These are phyloP conservation scores for Stagonosporopsis chrysanthemi DNA, from an alignment of 2,329 filamentous ascomycete genomes.

Conservation along the genomic window DNA sequence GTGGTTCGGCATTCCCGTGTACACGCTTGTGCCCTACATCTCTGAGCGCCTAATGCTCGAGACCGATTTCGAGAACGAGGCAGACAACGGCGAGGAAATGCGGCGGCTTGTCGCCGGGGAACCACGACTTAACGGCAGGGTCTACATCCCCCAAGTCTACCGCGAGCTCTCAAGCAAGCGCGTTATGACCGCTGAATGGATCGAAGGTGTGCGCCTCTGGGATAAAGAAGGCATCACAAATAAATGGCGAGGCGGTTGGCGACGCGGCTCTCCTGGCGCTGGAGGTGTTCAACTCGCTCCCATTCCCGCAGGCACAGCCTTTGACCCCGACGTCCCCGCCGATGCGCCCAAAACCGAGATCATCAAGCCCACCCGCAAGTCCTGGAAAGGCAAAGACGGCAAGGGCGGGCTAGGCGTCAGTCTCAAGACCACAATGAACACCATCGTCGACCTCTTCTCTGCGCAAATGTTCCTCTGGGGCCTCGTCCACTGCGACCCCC, in stretches of 20 bases:
- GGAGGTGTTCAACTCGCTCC: conserved; percentile 69
- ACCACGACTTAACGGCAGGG: conserved; percentile 75
- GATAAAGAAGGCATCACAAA: conserved; percentile 83
- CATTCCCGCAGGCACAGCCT: conserved; percentile 44
- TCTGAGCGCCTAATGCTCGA: conserved; percentile 90
- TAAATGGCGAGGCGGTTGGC: conserved; percentile 79
- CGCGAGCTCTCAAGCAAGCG: conserved; percentile 81
- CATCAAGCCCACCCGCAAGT: conserved; percentile 80
- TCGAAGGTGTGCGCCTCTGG: conserved; percentile 92
- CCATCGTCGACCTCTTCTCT: conserved; percentile 95
- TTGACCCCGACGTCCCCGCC: conserved; percentile 39
- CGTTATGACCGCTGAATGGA: conserved; percentile 96
- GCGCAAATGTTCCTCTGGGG: conserved; percentile 99
- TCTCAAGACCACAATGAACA: conserved; percentile 89
- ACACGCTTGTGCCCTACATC: conserved; percentile 90
- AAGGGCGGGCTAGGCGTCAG: conserved; percentile 84
- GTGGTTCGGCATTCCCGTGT: conserved; percentile 92
- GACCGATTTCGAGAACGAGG: conserved; percentile 94
- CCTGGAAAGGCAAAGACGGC: conserved; percentile 76
- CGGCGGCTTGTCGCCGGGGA: conserved; percentile 76
- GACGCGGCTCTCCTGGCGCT: conserved; percentile 79
- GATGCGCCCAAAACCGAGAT: conserved; percentile 58
- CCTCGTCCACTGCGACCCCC: conserved; percentile 93
- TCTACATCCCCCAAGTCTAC: conserved; percentile 89
- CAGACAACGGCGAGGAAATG: conserved; percentile 87